These are phyloP conservation scores for Xylariaceae sp. DNA, from an alignment of 2,329 filamentous ascomycete species.

Conservation along the genomic window DNA sequence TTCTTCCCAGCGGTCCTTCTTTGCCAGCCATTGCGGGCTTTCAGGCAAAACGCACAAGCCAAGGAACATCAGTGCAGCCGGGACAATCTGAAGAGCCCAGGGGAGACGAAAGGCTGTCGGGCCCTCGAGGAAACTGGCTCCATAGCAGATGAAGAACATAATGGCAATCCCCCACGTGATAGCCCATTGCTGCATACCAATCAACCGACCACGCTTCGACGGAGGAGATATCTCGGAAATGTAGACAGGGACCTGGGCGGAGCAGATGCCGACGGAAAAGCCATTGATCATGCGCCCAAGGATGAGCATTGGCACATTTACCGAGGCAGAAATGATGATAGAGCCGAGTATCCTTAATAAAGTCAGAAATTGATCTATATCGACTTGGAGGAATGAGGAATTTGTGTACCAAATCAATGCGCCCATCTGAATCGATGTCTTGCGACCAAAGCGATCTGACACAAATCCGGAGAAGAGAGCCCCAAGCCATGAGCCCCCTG, in stretches of 20 bases:
- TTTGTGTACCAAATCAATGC: slow-evolving; percentile 46
- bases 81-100: slow-evolving; percentile 46
- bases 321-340: slow-evolving; percentile 41
- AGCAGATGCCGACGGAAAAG: slow-evolving; percentile 67
- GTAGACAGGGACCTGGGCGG: slow-evolving; percentile 68
- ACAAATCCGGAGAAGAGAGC: slow-evolving; percentile 56
- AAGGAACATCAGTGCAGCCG: slow-evolving; percentile 39
- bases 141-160: slow-evolving; percentile 48
- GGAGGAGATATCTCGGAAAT: slow-evolving; percentile 59
- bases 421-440: slow-evolving; percentile 48
- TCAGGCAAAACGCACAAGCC: slow-evolving; percentile 43
- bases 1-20: slow-evolving; percentile 45
- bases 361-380: slow-evolving; percentile 9
- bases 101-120: slow-evolving; percentile 47
- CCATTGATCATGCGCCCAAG: slow-evolving; percentile 69
- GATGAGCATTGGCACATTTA: slow-evolving; percentile 55
- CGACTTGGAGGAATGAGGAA: neutral
- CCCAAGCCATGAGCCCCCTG: slow-evolving; percentile 65
- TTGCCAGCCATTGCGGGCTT: slow-evolving; percentile 49
- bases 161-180: slow-evolving; percentile 46
- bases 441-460: slow-evolving; percentile 50
- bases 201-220: slow-evolving; percentile 41
- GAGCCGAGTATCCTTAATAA: slow-evolving; percentile 44
- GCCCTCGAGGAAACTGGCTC: slow-evolving; percentile 40
- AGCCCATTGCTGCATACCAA: slow-evolving; percentile 43